Base-by-base conservation (phyloP, 108 stramenopile species). In the Cyclotella atomus region DNA sequence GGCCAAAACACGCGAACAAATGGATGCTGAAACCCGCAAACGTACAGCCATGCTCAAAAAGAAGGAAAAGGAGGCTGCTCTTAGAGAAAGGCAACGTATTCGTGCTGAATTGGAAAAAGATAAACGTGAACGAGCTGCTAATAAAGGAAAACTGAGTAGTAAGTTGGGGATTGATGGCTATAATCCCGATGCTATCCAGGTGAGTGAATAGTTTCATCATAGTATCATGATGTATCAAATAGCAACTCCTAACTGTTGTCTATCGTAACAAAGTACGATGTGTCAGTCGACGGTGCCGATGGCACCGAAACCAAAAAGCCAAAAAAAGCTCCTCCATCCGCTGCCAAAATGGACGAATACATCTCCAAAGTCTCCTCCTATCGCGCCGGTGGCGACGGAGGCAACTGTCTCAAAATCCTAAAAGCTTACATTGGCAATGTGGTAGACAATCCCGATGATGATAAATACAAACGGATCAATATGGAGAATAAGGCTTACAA, bases 401-500 rank as follows among this genome's bases (percentile, higher is more conserved):
- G 88, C 1, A 91, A 85, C 34, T 95, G 95, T 66, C 87, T 98
- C 59, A 96, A 95, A 77, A 86, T 96, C 20, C 84, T 97, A 15
- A 75, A 84, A 43, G 77, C 86, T 2, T 96, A 95, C 70, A 79
- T 98, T 46, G 88, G 88, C 71, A 98, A 97, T 71, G 88, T 95
- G 14, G 91, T 87, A 21, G 92, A 95, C 52, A 79, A 96, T 38
- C 96, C 97, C 0, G 82, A 83, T 41, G 94, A 95, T 46, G 77
- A 79, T 24, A 95, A 92, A 62, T 97, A 84, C 87, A 81, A 84
- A 59, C 86, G 78, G 38, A 96, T 96, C 70, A 97, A 96, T 76
- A 91, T 91, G 83, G 97, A 97, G 56, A 97, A 93, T 82, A 97
- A 96, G 46, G 95, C 90, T 19, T 97, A 83, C 87, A 95, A 92